Percentiles rank a stretch among this genome's conserved stretches.
phyloP scores from a whole-genome alignment of 352 stramenopile species.

The Phytophthora citricola region DNA sequence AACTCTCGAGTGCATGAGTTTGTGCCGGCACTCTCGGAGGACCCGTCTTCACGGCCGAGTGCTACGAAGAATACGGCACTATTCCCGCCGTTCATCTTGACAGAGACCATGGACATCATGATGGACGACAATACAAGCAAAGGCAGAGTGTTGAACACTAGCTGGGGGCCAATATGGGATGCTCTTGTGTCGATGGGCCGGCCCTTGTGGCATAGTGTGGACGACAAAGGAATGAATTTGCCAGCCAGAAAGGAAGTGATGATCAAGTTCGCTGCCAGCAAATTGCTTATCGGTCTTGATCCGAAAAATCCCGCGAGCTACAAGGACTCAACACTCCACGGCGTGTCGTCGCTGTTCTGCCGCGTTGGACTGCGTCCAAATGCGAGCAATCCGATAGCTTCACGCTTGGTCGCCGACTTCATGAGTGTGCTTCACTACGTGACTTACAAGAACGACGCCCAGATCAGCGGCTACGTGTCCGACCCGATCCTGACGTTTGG shows the following conservation, averaged over 20 bases:
- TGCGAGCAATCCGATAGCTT: conserved; percentile 21
- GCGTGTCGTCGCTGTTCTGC: conserved; percentile 35
- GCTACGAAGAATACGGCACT: conserved; percentile 24
- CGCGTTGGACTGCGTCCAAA: conserved; percentile 31
- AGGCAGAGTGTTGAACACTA: not conserved
- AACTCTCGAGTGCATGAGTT: conserved; percentile 16
- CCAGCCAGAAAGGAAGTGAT: not conserved
- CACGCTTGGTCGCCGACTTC: conserved; percentile 29
- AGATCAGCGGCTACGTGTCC: conserved; percentile 30
- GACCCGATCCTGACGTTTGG: conserved; percentile 41
- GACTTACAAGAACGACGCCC: conserved; percentile 17
- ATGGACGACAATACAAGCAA: not conserved
- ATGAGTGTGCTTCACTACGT: conserved; percentile 32
- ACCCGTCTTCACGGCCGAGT: not conserved
- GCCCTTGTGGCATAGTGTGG: conserved; percentile 10
- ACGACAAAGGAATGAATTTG: not conserved
- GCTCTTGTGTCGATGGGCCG: conserved; percentile 13
- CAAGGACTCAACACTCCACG: conserved; percentile 13
- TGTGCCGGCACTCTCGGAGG: not conserved
- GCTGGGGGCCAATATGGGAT: not conserved
- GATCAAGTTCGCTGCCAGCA: conserved; percentile 2
- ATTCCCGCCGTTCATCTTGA: conserved; percentile 75
- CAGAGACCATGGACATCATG: conserved; percentile 32
- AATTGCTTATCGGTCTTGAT: conserved; percentile 10
- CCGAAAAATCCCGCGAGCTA: not conserved